Evolutionary conservation across 345 rosid genomes (phyloP).

Genomic region (Eutrema japonicum): DNA sequence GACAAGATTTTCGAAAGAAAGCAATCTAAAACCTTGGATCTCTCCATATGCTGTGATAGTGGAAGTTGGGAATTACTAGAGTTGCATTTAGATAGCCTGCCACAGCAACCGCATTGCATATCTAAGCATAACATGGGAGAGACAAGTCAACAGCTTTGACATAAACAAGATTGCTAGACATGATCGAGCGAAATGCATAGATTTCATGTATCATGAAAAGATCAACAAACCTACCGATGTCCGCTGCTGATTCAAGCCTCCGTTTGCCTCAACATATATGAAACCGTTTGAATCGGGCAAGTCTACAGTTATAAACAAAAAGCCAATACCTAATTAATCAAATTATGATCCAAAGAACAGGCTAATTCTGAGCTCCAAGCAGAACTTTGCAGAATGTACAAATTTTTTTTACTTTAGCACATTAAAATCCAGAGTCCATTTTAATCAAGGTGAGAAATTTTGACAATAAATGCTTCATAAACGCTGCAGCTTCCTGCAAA

Average conservation of each 20-base stretch:
- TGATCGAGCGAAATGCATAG: conserved; percentile 12
- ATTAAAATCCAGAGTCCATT: conserved; percentile 6
- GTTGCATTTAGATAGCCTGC: conserved; percentile 99
- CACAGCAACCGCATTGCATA: conserved; percentile 99
- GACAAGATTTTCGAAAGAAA: conserved; percentile 26
- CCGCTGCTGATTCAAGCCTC: conserved; percentile 98
- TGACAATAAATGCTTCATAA: conserved; percentile 14
- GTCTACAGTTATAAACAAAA: conserved; percentile 49
- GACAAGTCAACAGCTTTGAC: conserved; percentile 38
- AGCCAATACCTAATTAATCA: conserved; percentile 7
- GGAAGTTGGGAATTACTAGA: conserved; percentile 89
- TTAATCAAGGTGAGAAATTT: neutral
- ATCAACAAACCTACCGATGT: conserved; percentile 81
- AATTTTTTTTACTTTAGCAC: neutral
- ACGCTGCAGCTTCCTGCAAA: conserved; percentile 8
- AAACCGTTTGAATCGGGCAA: conserved; percentile 96
- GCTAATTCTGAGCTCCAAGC: neutral
- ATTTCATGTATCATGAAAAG: conserved; percentile 23
- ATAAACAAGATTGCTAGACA: conserved; percentile 25
- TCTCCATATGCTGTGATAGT: conserved; percentile 97
- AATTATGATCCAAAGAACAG: conserved; percentile 14
- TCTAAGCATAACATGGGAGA: conserved; percentile 58
- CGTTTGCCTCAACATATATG: conserved; percentile 96
- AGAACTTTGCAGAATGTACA: conserved; percentile 9
- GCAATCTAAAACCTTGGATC: conserved; percentile 76